Base-by-base conservation (phyloP, 2,329 filamentous ascomycete genomes). In the Oidium heveae region DNA sequence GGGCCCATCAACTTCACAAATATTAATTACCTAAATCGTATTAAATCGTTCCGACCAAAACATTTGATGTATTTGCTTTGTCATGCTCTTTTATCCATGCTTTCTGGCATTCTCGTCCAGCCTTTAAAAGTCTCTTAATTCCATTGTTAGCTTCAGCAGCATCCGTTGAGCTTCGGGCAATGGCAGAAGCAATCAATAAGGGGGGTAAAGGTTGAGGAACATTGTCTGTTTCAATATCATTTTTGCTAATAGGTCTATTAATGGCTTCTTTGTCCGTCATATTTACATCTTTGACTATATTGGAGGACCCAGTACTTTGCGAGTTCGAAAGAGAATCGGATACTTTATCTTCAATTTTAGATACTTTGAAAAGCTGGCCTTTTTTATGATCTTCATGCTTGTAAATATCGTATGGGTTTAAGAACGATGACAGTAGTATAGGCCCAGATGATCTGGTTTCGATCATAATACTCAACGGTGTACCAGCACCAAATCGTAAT, bases 401-500 rank as follows among this genome's bases (percentile, higher is more conserved):
- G 20, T 33, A 16, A 16, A 52, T 46, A 28, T 57, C 52, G 44
- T 56, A 56, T 20, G 61, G 68, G 55, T 71, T 69, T 57, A 75
- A 63, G 61, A 70, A 75, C 24, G 70, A 72, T 57, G 72, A 65
- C 3, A 69, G 57, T 5, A 69, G 54, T 4, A 69, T 55, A 7
- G 68, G 65, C 0, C 68, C 68, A 4, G 59, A 56, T 51, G 59
- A 61, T 0, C 66, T 67, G 62, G 75, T 74, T 62, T 79, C 76
- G 62, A 79, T 71, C 64, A 79, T 73, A 58, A 80, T 70, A 63
- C 76, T 73, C 61, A 74, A 69, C 2, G 75, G 73, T 7, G 63
- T 61, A 59, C 76, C 76, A 46, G 77, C 69, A 50, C 70, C 71
- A 7, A 79, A 68, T 52, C 75, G 72, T 36, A 67, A 66, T 5